A percentile compares a stretch with the other conserved stretches of the same genome.
phyloP scores from a whole-genome alignment of 495 filamentous ascomycete genomes.

The Xylaria sp. region DNA sequence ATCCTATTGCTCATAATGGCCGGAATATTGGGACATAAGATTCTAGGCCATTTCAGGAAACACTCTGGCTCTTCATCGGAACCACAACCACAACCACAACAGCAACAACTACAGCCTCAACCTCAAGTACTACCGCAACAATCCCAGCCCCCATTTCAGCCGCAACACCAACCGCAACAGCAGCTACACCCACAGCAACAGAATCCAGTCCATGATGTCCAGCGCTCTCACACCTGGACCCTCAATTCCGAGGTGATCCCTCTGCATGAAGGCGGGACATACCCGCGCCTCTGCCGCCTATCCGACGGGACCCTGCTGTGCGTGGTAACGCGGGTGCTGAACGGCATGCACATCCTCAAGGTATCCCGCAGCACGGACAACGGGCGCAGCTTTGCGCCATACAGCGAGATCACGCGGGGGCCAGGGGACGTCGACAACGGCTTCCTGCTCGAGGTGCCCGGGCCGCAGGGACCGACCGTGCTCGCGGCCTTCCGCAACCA shows the following conservation, averaged over 20 bases:
- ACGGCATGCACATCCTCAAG: constrained; percentile 44
- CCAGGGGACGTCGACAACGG: constrained; percentile 66
- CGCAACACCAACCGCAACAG: constrained; percentile 10
- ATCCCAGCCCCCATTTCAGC: constrained; percentile 8
- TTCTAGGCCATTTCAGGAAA: constrained; percentile 19
- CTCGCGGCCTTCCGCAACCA: constrained; percentile 72
- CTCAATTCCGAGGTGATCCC: constrained; percentile 31
- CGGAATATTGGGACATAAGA: constrained; percentile 22
- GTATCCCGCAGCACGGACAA: constrained; percentile 51
- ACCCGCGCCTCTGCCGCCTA: constrained; percentile 58
- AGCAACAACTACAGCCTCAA: neutral
- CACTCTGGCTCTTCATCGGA: constrained; percentile 2
- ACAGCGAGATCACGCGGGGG: constrained; percentile 42
- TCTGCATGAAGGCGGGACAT: constrained; percentile 51
- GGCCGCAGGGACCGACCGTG: constrained; percentile 41
- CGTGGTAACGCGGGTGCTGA: constrained; percentile 49
- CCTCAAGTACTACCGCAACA: neutral
- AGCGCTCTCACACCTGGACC: constrained; percentile 30
- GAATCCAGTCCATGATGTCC: neutral
- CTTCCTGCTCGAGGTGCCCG: constrained; percentile 61
- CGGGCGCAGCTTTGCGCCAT: constrained; percentile 48
- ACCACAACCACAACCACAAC: neutral
- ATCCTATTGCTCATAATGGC: constrained; percentile 27
- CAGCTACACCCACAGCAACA: neutral
- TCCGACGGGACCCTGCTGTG: constrained; percentile 56